phyloP scores from a whole-genome alignment of 768 basidiomycete species.

The Austroboletus festivus region DNA sequence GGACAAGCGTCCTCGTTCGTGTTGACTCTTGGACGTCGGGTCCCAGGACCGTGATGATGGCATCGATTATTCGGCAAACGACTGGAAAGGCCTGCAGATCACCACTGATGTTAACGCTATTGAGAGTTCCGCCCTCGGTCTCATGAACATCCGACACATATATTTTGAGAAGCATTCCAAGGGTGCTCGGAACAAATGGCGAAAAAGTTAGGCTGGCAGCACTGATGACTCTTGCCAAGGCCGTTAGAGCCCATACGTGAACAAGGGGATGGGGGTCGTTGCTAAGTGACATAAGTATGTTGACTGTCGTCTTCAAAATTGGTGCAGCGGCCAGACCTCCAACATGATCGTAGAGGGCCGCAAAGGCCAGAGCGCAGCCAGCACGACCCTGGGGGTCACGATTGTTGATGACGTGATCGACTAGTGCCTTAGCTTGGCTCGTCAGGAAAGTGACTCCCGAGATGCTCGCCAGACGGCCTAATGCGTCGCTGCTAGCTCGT shows the following conservation, averaged over 20 bases:
- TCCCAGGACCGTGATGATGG: conserved; percentile 88
- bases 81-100: conserved; percentile 91
- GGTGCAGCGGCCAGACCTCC: conserved; percentile 95
- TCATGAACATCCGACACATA: conserved; percentile 92
- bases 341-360: conserved; percentile 86
- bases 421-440: conserved; percentile 82
- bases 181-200: conserved; percentile 81
- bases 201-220: conserved; percentile 90
- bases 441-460: conserved; percentile 84
- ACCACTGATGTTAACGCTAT: conserved; percentile 81
- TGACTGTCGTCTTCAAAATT: conserved; percentile 91
- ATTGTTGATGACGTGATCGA: conserved; percentile 92
- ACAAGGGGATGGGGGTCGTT: conserved; percentile 97
- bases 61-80: conserved; percentile 88
- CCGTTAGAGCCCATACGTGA: conserved; percentile 88
- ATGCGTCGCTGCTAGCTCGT: conserved; percentile 77
- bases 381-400: conserved; percentile 90
- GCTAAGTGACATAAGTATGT: conserved; percentile 90
- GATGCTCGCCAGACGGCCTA: conserved; percentile 82
- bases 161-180: conserved; percentile 87
- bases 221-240: conserved; percentile 83
- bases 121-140: conserved; percentile 81
- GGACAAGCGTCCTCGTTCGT: conserved; percentile 72
- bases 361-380: conserved; percentile 90
- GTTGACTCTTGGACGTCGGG: conserved; percentile 92